phyloP scores from a whole-genome alignment of 1,139 yeast genomes.

The Nakaseomyces bracarensis region DNA sequence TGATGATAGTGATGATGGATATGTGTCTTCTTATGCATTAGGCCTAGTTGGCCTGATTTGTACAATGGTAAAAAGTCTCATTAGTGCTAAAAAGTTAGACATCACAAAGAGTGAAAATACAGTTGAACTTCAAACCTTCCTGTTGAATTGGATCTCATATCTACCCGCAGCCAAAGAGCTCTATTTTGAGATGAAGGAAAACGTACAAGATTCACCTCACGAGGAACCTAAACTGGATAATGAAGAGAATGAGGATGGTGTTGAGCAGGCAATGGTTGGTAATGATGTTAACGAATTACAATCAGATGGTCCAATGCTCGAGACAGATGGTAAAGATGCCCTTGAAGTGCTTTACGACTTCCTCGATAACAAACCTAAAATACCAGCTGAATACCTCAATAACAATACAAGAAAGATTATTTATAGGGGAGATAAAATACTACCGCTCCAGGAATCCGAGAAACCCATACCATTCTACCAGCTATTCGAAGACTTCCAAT shows the following conservation, averaged over 20 bases:
- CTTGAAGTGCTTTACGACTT: conserved; percentile 22
- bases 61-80: conserved; percentile 48
- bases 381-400: not conserved
- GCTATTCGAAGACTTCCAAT: not conserved
- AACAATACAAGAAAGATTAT: not conserved
- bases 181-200: conserved; percentile 30
- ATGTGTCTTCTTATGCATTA: conserved; percentile 37
- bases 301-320: too few relatives aligned
- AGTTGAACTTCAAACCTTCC: conserved; percentile 48
- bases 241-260: too few relatives aligned
- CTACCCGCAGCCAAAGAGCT: conserved; percentile 39
- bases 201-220: too few relatives aligned
- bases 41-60: conserved; percentile 50
- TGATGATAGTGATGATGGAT: conserved; percentile 6
- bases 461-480: conserved; percentile 7
- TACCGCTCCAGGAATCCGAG: conserved; percentile 16
- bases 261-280: too few relatives aligned
- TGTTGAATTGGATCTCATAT: conserved; percentile 56
- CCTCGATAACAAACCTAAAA: conserved; percentile 16
- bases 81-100: conserved; percentile 39
- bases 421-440: conserved; percentile 14
- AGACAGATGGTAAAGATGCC: conserved; percentile 22
- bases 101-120: conserved; percentile 41
- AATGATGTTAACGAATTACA: too few relatives aligned
- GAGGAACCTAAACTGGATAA: too few relatives aligned